These are phyloP conservation scores for Triglochin maritima DNA, from an alignment of 106 monocot genomes.

Conservation along the genomic window DNA sequence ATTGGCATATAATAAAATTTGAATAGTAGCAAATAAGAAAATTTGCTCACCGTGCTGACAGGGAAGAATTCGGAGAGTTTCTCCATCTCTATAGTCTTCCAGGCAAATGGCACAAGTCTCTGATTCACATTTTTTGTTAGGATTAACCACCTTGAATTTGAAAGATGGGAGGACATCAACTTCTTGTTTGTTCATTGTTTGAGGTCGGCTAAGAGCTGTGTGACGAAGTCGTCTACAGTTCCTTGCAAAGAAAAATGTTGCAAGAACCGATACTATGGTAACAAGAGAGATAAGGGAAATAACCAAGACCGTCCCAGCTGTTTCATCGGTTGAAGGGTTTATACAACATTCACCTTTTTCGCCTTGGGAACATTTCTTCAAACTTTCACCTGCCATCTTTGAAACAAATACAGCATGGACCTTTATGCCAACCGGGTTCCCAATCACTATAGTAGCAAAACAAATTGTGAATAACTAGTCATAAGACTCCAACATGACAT, in stretches of 20 bases:
- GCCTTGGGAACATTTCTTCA: conserved; percentile 50
- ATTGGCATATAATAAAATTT: background rate
- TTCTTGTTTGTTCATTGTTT: conserved; percentile 42
- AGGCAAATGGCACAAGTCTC: conserved; percentile 87
- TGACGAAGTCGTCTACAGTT: conserved; percentile 58
- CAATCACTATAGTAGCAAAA: conserved; percentile 51
- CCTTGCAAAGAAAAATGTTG: conserved; percentile 60
- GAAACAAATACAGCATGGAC: conserved; percentile 87
- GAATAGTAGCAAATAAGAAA: background rate
- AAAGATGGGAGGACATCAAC: conserved; percentile 64
- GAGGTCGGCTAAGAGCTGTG: conserved; percentile 19
- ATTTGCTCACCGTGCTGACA: conserved; percentile 63
- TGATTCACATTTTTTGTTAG: conserved; percentile 26
- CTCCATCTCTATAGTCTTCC: conserved; percentile 87
- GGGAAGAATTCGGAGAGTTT: conserved; percentile 68
- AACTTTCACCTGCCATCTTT: conserved; percentile 72
- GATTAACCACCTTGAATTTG: conserved; percentile 36
- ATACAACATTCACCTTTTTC: conserved; percentile 71
- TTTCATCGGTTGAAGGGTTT: conserved; percentile 57
- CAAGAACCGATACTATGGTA: conserved; percentile 63
- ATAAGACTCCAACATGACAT: too few relatives aligned
- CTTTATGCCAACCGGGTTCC: conserved; percentile 53
- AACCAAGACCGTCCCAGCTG: conserved; percentile 68
- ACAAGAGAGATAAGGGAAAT: conserved; percentile 79
- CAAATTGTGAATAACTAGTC: background rate